A percentile compares a stretch with the other conserved stretches of the same genome.
Conservation (phyloP, 495 filamentous ascomycete species). For the Aspergillus haitiensis region DNA sequence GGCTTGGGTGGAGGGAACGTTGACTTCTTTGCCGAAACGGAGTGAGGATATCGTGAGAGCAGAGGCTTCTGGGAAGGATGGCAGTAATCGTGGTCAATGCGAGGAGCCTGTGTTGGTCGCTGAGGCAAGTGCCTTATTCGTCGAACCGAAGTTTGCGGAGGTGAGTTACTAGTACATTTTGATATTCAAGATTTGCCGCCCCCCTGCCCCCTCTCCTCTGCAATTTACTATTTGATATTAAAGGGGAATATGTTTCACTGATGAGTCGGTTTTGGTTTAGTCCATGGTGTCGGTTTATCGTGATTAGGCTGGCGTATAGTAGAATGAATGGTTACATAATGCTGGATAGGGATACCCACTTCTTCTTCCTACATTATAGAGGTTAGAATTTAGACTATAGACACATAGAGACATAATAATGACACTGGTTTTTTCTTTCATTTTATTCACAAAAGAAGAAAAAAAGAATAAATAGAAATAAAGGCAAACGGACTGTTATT, state of each 20-base stretch:
- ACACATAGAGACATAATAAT: constrained; percentile 16
- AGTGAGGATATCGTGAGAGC: constrained; percentile 24
- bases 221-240: no score
- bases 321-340: background rate
- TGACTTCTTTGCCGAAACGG: constrained; percentile 25
- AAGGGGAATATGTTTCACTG: background rate
- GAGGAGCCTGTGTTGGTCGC: constrained; percentile 63
- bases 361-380: background rate
- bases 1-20: constrained; percentile 43
- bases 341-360: constrained; percentile 10
- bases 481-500: no score
- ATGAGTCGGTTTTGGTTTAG: constrained; percentile 19
- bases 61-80: background rate
- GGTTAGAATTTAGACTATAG: constrained; percentile 11
- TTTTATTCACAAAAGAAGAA: no score
- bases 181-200: no score
- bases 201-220: no score
- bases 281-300: constrained; percentile 44
- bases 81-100: constrained; percentile 26
- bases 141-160: constrained; percentile 81
- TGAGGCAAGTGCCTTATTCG: constrained; percentile 79
- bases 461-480: no score
- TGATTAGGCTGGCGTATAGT: constrained; percentile 18
- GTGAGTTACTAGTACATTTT: constrained; percentile 42
- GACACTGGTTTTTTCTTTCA: constrained; percentile 4